A percentile compares a stretch with the other conserved stretches of the same genome.
Evolutionary conservation across 2,329 filamentous ascomycete species (phyloP).

Genomic region (Aquanectria penicillioides): DNA sequence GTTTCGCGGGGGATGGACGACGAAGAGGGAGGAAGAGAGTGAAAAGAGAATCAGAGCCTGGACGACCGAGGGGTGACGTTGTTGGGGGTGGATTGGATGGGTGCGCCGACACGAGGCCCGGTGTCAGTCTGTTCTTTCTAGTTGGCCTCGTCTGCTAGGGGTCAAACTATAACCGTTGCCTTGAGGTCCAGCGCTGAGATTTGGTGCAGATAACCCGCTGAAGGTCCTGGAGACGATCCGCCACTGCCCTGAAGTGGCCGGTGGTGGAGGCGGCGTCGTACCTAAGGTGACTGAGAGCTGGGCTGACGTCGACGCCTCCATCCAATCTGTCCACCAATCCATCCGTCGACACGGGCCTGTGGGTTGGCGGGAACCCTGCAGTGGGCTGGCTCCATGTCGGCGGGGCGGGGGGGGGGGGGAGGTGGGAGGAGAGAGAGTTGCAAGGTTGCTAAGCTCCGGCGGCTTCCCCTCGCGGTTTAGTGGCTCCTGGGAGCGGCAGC

Average conservation of each 20-base stretch:
- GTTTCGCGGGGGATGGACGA: constrained; percentile 14
- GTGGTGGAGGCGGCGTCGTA: constrained; percentile 13
- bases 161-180: background rate
- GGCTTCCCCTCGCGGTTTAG: constrained; percentile 9
- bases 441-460: constrained; percentile 12
- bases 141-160: background rate
- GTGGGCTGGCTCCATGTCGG: constrained; percentile 14
- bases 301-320: constrained; percentile 20
- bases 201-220: constrained; percentile 13
- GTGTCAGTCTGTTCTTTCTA: constrained; percentile 11
- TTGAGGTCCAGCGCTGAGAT: constrained; percentile 3
- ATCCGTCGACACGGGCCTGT: constrained; percentile 3
- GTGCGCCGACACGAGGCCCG: constrained; percentile 17
- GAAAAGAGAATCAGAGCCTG: constrained; percentile 14
- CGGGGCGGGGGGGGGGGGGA: background rate
- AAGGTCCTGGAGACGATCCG: constrained; percentile 13
- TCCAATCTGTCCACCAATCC: constrained; percentile 5
- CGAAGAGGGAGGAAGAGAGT: constrained; percentile 13
- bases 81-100: constrained; percentile 20
- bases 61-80: constrained; percentile 21
- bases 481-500: background rate
- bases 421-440: background rate
- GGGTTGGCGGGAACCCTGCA: constrained; percentile 11
- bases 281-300: constrained; percentile 8
- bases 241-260: constrained; percentile 8